Percentiles rank a stretch among this genome's conserved stretches.
These are phyloP conservation scores for Yamadazyma spencermartinsiae DNA, from an alignment of 1,139 yeast genomes.

Conservation along the genomic window DNA sequence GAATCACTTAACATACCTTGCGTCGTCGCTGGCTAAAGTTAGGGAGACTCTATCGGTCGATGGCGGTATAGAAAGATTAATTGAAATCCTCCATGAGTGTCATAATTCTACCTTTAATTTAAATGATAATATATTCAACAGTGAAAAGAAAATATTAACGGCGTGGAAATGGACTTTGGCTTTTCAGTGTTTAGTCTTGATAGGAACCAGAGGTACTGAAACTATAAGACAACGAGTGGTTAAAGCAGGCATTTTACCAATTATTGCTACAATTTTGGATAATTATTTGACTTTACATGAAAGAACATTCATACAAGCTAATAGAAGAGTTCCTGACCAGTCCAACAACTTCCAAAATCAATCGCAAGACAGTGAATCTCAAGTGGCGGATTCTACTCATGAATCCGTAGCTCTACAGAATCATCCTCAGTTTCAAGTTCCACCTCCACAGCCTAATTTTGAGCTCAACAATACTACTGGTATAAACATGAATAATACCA, in stretches of 20 bases:
- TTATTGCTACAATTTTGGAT: slow-evolving; percentile 88
- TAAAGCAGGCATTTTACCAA: slow-evolving; percentile 87
- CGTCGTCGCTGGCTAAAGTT: slow-evolving; percentile 84
- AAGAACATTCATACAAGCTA: slow-evolving; percentile 36
- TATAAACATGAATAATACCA: slow-evolving; percentile 6
- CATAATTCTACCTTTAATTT: slow-evolving; percentile 38
- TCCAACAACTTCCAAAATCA: background rate
- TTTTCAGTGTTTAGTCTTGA: slow-evolving; percentile 84
- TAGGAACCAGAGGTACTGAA: slow-evolving; percentile 93
- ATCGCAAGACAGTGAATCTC: background rate
- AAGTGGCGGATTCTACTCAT: background rate
- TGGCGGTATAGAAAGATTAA: slow-evolving; percentile 89
- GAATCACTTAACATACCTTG: slow-evolving; percentile 83
- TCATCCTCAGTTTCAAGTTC: background rate
- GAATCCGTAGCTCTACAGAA: background rate
- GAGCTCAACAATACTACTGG: slow-evolving; percentile 7
- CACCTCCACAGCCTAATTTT: background rate
- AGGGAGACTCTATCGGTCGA: slow-evolving; percentile 86
- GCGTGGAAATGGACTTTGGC: slow-evolving; percentile 98
- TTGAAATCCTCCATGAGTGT: slow-evolving; percentile 83
- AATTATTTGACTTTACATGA: slow-evolving; percentile 62
- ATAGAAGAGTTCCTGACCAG: slow-evolving; percentile 15
- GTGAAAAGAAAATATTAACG: slow-evolving; percentile 55
- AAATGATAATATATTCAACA: slow-evolving; percentile 40
- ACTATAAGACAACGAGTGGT: slow-evolving; percentile 81